phyloP scores from a whole-genome alignment of 106 monocot species.

The Dendrobium huoshanense region DNA sequence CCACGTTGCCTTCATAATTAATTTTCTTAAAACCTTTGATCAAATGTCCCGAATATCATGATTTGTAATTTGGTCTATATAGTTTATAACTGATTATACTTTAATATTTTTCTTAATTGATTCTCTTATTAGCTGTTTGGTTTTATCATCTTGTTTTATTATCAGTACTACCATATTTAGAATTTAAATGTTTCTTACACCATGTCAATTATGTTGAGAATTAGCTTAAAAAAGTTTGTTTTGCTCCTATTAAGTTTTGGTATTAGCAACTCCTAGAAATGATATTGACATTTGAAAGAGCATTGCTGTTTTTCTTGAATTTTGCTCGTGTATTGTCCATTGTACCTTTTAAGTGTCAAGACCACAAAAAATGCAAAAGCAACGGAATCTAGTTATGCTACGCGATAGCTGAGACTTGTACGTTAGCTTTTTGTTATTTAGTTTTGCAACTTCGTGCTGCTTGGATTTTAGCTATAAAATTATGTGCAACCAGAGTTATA shows the following conservation, averaged over 20 bases:
- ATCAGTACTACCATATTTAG: background rate
- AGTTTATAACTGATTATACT: background rate
- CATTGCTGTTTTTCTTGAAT: background rate
- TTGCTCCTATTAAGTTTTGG: background rate
- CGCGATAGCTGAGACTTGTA: too few species aligned
- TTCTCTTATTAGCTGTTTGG: background rate
- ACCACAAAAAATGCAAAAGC: background rate
- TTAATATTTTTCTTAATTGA: background rate
- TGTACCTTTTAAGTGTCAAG: background rate
- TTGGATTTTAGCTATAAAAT: too few species aligned
- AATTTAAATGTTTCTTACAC: background rate
- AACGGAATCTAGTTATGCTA: too few species aligned
- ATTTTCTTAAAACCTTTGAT: background rate
- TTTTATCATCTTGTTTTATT: background rate
- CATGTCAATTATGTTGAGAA: background rate
- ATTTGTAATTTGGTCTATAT: background rate
- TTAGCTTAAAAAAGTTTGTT: background rate
- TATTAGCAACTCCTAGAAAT: background rate
- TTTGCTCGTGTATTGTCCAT: background rate
- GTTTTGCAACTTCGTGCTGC: too few species aligned
- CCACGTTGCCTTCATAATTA: background rate
- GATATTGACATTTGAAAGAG: background rate
- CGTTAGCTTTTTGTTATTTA: too few species aligned
- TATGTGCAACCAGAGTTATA: too few species aligned
- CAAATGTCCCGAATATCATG: background rate